Base-by-base conservation (phyloP, 2,329 filamentous ascomycete species). In the Diaporthe longicolla region DNA sequence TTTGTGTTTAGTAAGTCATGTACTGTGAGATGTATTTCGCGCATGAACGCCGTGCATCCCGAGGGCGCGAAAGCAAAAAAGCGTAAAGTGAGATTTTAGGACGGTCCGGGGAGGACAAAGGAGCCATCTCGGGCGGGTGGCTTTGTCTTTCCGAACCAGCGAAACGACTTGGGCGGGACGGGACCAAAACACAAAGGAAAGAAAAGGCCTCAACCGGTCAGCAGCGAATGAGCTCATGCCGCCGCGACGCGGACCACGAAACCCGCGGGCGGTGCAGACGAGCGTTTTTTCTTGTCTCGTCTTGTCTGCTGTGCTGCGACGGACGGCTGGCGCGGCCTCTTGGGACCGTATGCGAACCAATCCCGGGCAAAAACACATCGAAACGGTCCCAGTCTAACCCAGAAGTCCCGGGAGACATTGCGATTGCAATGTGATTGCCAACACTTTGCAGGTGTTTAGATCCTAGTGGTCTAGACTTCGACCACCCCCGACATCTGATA, bases 31-130 rank as follows among this genome's bases (percentile, higher is more conserved):
- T 43, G 40, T 26, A 13, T 52, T 13, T 52, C 59, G 59, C 59
- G 59, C 59, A 65, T 13, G 45, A 37, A 65, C 59, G 59, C 59
- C 7, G 37, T 48, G 59, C 26, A 65, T 19, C 59, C 59, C 59
- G 59, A 65, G 40, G 40, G 26, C 37, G 37, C 58, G 24, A 48
- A 43, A 21, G 37, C 32, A 17, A 21, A 21, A 43, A 19, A 17
- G 40, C 40, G 40, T 63, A 7, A 43, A 19, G 59, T 65, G 59
- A 65, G 59, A 65, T 66, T 66, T 66, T 66, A 66, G 63, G 45
- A 52, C 29, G 45, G 45, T 7, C n/a, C 63, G 63, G 32, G 8
- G n/a, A 19, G 17, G 52, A 50, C 52, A 40, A 54, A 17, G n/a
- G 3, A 5, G 5, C 17, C 3, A 15, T 13, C 40, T 17, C 40